These are phyloP conservation scores for Cyberlindnera bimundalis DNA, from an alignment of 805 yeast species.

Conservation along the genomic window DNA sequence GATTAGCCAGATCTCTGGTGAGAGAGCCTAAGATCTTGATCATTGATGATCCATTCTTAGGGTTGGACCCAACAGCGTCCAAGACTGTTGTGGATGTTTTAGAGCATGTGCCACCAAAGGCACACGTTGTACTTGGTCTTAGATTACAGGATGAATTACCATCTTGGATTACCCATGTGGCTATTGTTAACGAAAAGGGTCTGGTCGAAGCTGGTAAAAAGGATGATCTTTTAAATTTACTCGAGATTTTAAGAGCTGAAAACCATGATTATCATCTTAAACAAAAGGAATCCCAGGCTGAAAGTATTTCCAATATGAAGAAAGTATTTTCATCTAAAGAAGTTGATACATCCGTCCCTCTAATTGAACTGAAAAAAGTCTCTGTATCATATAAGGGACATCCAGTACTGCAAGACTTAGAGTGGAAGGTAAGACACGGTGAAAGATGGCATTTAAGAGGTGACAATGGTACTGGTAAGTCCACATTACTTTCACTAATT, in stretches of 20 bases:
- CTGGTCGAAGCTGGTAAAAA: conserved; percentile 47
- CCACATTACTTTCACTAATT: conserved; percentile 77
- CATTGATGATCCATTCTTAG: conserved; percentile 90
- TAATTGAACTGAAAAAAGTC: conserved; percentile 56
- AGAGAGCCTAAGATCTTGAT: conserved; percentile 61
- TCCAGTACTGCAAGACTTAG: conserved; percentile 54
- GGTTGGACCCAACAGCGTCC: conserved; percentile 78
- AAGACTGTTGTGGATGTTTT: conserved; percentile 55
- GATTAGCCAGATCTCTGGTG: conserved; percentile 74
- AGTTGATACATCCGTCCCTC: conserved; percentile 16
- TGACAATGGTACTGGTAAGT: conserved; percentile 89
- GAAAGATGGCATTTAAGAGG: conserved; percentile 90
- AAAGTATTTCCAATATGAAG: conserved; percentile 20
- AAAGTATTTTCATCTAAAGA: conserved; percentile 16
- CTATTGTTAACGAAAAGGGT: conserved; percentile 56
- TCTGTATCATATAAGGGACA: conserved; percentile 63
- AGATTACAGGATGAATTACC: conserved; percentile 77
- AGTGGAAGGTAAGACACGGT: conserved; percentile 66
- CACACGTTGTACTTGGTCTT: conserved; percentile 68
- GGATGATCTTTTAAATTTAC: conserved; percentile 22
- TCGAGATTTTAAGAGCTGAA: conserved; percentile 23
- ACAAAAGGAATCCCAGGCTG: conserved; percentile 12
- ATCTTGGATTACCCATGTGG: conserved; percentile 73
- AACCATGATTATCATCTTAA: conserved; percentile 17
- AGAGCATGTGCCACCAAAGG: conserved; percentile 38